Conservation (phyloP, 306 rosid species). For the Oxytropis ochrocephala region DNA sequence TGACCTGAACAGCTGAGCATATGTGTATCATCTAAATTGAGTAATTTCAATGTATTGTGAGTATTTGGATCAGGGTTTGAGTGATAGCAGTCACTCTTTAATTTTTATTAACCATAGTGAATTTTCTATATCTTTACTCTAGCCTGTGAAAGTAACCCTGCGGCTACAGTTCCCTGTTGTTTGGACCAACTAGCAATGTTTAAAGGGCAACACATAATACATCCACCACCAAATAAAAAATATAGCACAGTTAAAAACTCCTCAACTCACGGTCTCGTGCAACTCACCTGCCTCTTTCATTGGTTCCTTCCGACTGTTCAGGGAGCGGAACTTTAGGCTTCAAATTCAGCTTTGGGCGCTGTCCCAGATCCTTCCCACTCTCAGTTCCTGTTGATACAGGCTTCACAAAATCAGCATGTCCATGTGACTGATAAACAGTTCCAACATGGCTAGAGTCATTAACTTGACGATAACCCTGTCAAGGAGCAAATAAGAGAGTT, state of each 20-base stretch:
- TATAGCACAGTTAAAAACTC: conserved; percentile 9
- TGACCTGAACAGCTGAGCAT: background rate
- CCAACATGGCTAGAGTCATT: conserved; percentile 45
- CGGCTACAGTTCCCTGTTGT: background rate
- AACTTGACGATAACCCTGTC: conserved; percentile 37
- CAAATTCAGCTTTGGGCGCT: conserved; percentile 84
- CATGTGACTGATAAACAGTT: conserved; percentile 39
- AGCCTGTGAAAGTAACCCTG: background rate
- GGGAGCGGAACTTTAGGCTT: conserved; percentile 71
- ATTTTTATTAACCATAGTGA: background rate
- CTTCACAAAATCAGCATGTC: conserved; percentile 43
- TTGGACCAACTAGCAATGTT: conserved; percentile 14
- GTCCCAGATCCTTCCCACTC: conserved; percentile 53
- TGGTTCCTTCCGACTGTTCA: conserved; percentile 48
- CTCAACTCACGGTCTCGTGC: background rate
- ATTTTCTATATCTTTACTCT: background rate
- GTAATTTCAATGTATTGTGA: background rate
- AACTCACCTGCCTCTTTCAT: conserved; percentile 73
- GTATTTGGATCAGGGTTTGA: background rate
- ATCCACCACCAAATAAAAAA: background rate
- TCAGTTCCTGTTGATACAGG: conserved; percentile 49
- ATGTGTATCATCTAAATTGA: background rate
- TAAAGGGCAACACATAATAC: background rate
- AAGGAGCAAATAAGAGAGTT: conserved; percentile 12
- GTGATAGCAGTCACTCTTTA: background rate